A percentile compares a stretch with the other conserved stretches of the same genome.
These are phyloP conservation scores for Flaveria robusta DNA, from an alignment of 129 eudicot genomes.

Conservation along the genomic window DNA sequence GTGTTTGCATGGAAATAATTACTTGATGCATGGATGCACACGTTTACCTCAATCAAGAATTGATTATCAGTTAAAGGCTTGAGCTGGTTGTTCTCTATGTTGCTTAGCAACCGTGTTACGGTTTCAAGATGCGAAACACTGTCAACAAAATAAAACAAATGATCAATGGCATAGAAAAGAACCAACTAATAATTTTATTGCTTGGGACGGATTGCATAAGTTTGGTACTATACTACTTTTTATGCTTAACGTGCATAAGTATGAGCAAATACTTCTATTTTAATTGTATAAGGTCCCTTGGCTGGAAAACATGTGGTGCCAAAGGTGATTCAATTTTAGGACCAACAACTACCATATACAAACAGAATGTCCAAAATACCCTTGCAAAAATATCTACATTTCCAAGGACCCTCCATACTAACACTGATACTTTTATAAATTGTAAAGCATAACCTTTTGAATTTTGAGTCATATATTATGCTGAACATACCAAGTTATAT, in stretches of 20 bases:
- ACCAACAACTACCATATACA: not conserved
- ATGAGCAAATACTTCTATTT: not conserved
- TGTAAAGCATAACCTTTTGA: no score
- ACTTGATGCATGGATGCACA: not conserved
- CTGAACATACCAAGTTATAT: not conserved
- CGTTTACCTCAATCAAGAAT: slow-evolving; percentile 40
- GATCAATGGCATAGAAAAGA: not conserved
- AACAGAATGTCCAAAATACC: not conserved
- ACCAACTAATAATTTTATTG: not conserved
- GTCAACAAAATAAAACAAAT: slow-evolving; percentile 32
- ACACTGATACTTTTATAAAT: no score
- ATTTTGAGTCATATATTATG: no score
- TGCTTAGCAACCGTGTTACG: slow-evolving; percentile 61
- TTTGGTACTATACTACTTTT: not conserved
- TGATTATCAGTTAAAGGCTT: slow-evolving; percentile 54
- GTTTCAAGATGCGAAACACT: slow-evolving; percentile 81
- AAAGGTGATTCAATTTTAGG: slow-evolving; percentile 6
- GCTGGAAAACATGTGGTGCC: not conserved
- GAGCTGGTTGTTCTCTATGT: slow-evolving; percentile 78
- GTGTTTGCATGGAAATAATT: not conserved
- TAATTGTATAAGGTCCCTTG: not conserved
- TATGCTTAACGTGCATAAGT: not conserved
- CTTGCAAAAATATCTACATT: not conserved
- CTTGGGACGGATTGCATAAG: not conserved
- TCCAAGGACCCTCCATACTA: not conserved